Conservation (phyloP, 495 filamentous ascomycete species). For the Saxispiralis lemnorum region DNA sequence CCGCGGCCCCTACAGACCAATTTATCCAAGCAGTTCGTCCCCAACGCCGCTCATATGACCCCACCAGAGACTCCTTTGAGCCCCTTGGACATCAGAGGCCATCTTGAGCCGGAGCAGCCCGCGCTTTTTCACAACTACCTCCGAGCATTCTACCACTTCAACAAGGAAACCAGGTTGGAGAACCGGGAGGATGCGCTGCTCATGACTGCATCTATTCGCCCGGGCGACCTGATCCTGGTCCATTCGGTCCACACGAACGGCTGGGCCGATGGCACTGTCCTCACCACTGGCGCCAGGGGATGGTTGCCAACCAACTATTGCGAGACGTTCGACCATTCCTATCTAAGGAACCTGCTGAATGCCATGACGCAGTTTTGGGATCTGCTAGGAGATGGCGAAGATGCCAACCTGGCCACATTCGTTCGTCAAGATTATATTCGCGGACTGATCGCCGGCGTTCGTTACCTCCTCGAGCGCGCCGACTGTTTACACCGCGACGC, state of each 20-base stretch:
- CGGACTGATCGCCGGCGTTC: constrained; percentile 81
- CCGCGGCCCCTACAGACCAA: not conserved
- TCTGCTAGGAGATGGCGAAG: constrained; percentile 51
- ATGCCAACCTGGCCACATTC: constrained; percentile 49
- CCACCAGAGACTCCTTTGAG: constrained; percentile 16
- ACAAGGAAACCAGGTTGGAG: constrained; percentile 54
- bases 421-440: constrained; percentile 78
- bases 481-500: constrained; percentile 75
- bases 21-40: not conserved
- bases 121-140: constrained; percentile 77
- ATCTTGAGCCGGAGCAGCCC: not conserved
- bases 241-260: constrained; percentile 97
- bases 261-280: constrained; percentile 94
- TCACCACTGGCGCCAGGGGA: constrained; percentile 72
- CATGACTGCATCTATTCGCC: constrained; percentile 67
- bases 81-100: not conserved
- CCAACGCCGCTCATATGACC: constrained; percentile 4
- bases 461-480: constrained; percentile 72
- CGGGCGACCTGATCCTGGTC: constrained; percentile 82
- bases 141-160: constrained; percentile 88
- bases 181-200: constrained; percentile 41
- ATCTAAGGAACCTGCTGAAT: constrained; percentile 68
- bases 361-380: constrained; percentile 89
- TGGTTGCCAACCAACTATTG: constrained; percentile 99
- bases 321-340: constrained; percentile 73